Evolutionary conservation across 2,329 filamentous ascomycete species (phyloP), one percentile per base, ranked within the genome.

Genomic region (Trichophyton schoenleinii): DNA sequence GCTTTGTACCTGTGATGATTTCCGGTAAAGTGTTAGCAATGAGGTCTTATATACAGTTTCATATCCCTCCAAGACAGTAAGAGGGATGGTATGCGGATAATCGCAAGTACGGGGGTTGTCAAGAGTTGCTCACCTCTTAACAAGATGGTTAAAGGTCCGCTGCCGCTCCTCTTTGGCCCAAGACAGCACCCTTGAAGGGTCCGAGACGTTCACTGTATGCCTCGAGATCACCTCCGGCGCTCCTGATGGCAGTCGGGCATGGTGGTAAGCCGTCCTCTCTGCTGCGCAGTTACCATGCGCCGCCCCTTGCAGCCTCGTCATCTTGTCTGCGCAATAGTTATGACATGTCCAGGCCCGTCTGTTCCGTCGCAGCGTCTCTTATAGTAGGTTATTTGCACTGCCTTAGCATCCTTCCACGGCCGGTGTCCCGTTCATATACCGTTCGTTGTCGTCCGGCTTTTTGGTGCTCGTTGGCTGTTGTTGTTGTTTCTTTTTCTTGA

Each of bases 1-100:
- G 83, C 78, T 58, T 91, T 84, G 70, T 88, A 95, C 68, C 88
- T 92, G 60, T 9, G 2, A 28, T 15, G 8, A 25, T n/a, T 22
- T 5, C 15, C 34, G 13, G 13, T 25, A 20, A 18, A 60, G 7
- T 8, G 59, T 61, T 42, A 69, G 63, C 46, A 41, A 59, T 60
- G 59, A 58, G 28, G 62, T 36, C 25, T 25, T 31, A 25, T n/a
- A 22, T 63, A 13, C 2, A 48, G 20, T 9, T 5, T 1, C 22
- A 25, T 7, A 49, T 13, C 6, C 20, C 0, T 4, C 1, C 4
- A 15, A 13, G 6, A 44, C 18, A n/a, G 41, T n/a, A 18, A 44
- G 15, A 18, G 15, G 22, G 20, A 25, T 1, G 9, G 8, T 18
- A 11, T 46, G 2, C 15, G 3, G 13, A 13, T 20, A 8, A 15